phyloP scores from a whole-genome alignment of 2,329 filamentous ascomycete species.

The Cadophora sp. region DNA sequence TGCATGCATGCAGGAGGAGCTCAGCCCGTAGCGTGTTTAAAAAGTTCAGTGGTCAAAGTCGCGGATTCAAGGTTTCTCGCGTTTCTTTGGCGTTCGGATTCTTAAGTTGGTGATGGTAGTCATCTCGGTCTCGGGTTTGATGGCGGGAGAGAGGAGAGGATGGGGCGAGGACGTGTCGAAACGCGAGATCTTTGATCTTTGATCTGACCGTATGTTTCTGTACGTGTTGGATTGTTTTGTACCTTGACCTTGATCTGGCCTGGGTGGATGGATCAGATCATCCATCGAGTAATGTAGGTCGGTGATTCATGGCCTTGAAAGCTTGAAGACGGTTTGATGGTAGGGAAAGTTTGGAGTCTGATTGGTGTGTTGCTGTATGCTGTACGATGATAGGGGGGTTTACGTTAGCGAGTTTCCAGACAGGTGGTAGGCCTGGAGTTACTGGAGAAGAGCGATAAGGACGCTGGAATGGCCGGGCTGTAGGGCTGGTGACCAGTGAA shows the following conservation, averaged over 20 bases:
- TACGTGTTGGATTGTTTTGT: conserved; percentile 8
- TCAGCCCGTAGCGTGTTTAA: background rate
- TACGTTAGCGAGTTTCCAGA: conserved; percentile 3
- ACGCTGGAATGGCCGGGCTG: conserved; percentile 10
- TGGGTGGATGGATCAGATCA: too few species aligned
- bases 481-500: conserved; percentile 9
- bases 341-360: background rate
- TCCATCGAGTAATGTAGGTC: too few species aligned
- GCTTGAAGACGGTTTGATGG: background rate
- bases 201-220: background rate
- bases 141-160: too few species aligned
- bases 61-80: conserved; percentile 6
- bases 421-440: background rate
- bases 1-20: background rate
- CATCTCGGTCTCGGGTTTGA: too few species aligned
- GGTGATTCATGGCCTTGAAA: background rate
- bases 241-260: too few species aligned
- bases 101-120: too few species aligned
- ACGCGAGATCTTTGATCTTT: background rate
- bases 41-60: background rate
- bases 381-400: background rate
- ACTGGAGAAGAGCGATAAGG: background rate
- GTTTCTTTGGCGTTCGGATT: conserved; percentile 6
- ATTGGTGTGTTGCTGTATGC: background rate
- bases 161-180: background rate